Conservation (phyloP, 371 early-diverging fungal species). For the Rhizopus sp. region DNA sequence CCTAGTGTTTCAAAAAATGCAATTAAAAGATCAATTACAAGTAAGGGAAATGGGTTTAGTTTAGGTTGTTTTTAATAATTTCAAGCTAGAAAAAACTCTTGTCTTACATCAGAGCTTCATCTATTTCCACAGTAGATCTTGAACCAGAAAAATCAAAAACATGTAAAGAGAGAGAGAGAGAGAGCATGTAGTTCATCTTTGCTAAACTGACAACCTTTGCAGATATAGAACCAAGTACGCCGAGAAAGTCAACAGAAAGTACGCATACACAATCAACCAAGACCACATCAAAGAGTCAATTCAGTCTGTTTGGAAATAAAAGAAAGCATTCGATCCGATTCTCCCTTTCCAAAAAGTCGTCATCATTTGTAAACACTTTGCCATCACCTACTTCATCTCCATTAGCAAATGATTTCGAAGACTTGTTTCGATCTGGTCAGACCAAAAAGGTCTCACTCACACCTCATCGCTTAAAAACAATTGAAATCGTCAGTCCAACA, state of each 20-base stretch:
- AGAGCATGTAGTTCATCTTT: no score
- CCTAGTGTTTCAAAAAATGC: slow-evolving; percentile 49
- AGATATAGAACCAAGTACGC: neutral
- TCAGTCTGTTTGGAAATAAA: slow-evolving; percentile 23
- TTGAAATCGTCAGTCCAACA: slow-evolving; percentile 49
- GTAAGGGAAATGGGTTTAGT: slow-evolving; percentile 13
- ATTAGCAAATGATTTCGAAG: slow-evolving; percentile 51
- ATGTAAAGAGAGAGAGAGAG: no score
- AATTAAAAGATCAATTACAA: slow-evolving; percentile 36
- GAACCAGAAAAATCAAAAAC: no score
- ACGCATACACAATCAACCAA: neutral
- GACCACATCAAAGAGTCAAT: slow-evolving; percentile 11
- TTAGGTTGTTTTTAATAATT: no score
- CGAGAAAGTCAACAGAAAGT: slow-evolving; percentile 15
- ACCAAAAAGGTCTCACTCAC: slow-evolving; percentile 64
- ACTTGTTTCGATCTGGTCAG: slow-evolving; percentile 56
- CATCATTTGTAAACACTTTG: slow-evolving; percentile 10
- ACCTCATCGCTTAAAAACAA: slow-evolving; percentile 59
- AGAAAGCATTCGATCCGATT: slow-evolving; percentile 14
- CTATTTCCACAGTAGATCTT: no score
- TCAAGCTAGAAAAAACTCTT: no score
- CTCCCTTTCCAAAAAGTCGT: slow-evolving; percentile 6
- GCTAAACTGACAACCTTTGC: neutral
- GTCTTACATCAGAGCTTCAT: no score
- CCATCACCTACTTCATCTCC: slow-evolving; percentile 18